These are phyloP conservation scores for Neurospora sp. DNA, from an alignment of 495 filamentous ascomycete species.

Conservation along the genomic window DNA sequence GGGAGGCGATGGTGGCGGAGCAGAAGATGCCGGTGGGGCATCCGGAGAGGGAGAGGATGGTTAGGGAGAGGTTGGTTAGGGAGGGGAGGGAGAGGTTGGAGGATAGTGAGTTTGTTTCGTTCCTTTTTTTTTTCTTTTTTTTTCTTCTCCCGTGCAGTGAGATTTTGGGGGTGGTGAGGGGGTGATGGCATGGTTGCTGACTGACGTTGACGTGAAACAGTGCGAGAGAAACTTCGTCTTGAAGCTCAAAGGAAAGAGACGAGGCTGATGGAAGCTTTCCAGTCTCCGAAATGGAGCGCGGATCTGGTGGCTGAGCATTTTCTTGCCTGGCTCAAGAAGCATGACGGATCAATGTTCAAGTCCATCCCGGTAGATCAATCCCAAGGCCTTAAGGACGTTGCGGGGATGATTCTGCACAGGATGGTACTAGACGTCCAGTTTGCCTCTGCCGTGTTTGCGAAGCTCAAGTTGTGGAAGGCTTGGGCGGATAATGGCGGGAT, in stretches of 20 bases:
- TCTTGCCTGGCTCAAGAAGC: conserved; percentile 36
- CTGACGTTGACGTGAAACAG: conserved; percentile 5
- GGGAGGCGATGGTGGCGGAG: conserved; percentile 35
- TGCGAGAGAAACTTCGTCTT: conserved; percentile 25
- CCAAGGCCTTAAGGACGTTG: conserved; percentile 27
- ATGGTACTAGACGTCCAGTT: conserved; percentile 45
- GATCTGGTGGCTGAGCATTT: conserved; percentile 40
- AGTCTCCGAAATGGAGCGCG: conserved; percentile 45
- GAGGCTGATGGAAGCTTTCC: conserved; percentile 43
- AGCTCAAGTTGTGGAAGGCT: conserved; percentile 47
- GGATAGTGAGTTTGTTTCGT: conserved; percentile 26
- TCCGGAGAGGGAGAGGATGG: conserved; percentile 32
- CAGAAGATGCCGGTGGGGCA: conserved; percentile 28
- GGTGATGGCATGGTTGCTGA: no score
- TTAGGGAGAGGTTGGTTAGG: conserved; percentile 20
- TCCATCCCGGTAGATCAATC: conserved; percentile 2
- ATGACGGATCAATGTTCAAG: conserved; percentile 7
- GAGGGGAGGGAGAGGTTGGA: conserved; percentile 30
- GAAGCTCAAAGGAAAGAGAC: conserved; percentile 33
- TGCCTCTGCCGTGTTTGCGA: conserved; percentile 30
- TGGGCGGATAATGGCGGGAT: conserved; percentile 52
- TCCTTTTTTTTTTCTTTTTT: neutral
- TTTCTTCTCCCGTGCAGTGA: neutral
- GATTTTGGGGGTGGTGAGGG: neutral
- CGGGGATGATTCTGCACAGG: conserved; percentile 40